These are phyloP conservation scores for Sequoia sempervirens DNA, from an alignment of 75 land plant species.

Conservation along the genomic window DNA sequence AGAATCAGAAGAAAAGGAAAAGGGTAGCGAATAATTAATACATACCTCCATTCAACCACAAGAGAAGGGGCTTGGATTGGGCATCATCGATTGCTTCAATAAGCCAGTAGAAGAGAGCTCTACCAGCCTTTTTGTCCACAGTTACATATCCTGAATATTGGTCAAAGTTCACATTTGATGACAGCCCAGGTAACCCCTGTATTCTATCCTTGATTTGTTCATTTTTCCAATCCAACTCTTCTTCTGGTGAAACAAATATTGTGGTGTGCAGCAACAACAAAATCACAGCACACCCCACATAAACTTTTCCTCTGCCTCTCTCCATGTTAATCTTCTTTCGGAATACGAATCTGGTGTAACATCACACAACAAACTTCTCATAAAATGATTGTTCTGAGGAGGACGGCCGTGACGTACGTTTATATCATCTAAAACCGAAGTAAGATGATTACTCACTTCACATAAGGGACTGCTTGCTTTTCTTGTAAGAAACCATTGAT, in stretches of 20 bases:
- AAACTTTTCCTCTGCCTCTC: neutral
- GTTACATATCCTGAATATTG: conserved; percentile 72
- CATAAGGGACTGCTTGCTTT: no score
- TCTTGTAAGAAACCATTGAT: no score
- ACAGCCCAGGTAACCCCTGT: conserved; percentile 46
- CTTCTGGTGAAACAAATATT: neutral
- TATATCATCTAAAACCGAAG: no score
- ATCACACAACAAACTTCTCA: neutral
- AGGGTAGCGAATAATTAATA: neutral
- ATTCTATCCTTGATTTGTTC: conserved; percentile 39
- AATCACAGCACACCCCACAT: neutral
- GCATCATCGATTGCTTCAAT: conserved; percentile 33
- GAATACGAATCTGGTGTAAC: no score
- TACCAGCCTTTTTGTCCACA: conserved; percentile 44
- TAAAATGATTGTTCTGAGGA: no score
- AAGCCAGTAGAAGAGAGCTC: conserved; percentile 77
- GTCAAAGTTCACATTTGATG: conserved; percentile 32
- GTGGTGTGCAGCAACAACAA: neutral
- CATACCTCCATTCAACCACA: conserved; percentile 89
- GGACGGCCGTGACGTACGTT: no score
- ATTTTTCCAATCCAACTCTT: neutral
- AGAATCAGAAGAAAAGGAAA: neutral
- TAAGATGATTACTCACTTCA: no score
- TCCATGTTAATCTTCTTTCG: neutral
- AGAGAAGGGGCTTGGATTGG: conserved; percentile 57